Evolutionary conservation across 1,139 yeast species (phyloP).

Genomic region (Kodamaea derodonti): DNA sequence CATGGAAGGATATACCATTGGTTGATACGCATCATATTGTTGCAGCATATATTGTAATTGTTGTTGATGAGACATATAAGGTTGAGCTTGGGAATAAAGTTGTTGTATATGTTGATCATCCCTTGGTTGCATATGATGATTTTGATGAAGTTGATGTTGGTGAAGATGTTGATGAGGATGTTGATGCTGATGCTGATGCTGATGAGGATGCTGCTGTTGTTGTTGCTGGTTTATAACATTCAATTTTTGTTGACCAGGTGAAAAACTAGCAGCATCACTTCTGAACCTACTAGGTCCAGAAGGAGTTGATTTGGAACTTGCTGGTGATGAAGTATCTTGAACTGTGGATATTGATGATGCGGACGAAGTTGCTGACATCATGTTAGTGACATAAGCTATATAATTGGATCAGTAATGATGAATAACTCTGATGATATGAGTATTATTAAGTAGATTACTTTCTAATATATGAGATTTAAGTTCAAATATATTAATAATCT

Average conservation of each 20-base stretch:
- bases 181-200: slow-evolving; percentile 10
- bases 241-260: slow-evolving; percentile 24
- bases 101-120: slow-evolving; percentile 14
- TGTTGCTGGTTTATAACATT: slow-evolving; percentile 12
- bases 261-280: slow-evolving; percentile 41
- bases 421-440: too few relatives aligned
- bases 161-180: slow-evolving; percentile 16
- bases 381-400: slow-evolving; percentile 2
- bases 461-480: too few relatives aligned
- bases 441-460: too few relatives aligned
- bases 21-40: slow-evolving; percentile 8
- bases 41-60: slow-evolving; percentile 12
- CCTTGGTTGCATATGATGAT: slow-evolving; percentile 10
- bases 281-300: slow-evolving; percentile 33
- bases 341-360: slow-evolving; percentile 18
- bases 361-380: slow-evolving; percentile 7
- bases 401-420: too few relatives aligned
- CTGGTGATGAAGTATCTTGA: slow-evolving; percentile 10
- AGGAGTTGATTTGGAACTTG: slow-evolving; percentile 23
- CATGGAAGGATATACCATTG: slow-evolving; percentile 15
- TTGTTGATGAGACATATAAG: slow-evolving; percentile 15
- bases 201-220: slow-evolving; percentile 14
- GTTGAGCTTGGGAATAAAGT: slow-evolving; percentile 16
- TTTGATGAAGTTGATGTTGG: slow-evolving; percentile 12
- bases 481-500: too few relatives aligned